Evolutionary conservation across 495 filamentous ascomycete species (phyloP), one percentile per base, ranked within the genome.

Genomic region (Bacidia rubella): DNA sequence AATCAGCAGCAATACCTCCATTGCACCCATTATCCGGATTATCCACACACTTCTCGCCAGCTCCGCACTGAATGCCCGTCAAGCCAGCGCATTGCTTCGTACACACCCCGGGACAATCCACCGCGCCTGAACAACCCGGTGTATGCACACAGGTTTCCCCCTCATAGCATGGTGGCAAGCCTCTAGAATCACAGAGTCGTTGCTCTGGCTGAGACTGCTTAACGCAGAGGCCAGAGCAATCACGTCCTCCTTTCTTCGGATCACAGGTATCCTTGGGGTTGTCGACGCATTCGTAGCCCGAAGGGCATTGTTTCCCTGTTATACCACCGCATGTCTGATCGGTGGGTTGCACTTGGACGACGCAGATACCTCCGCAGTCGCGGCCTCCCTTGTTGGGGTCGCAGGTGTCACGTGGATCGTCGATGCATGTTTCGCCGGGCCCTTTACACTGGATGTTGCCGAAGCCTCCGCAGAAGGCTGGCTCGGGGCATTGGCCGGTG

Each of bases 321-420:
- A 39, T 10, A 39, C 32, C 32, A 39, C 32, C 32, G n/a, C 32
- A 39, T 9, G 10, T 39, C 32, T 39, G 32, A 39, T 39, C 32
- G n/a, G 32, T 39, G n/a, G 32, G 32, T 39, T 39, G 10, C n/a
- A n/a, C 10, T n/a, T 39, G 9, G 10, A 46, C 43, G n/a, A 46
- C 43, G 21, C 43, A 46, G 15, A 46, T 46, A n/a, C 43, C 43
- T 9, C 43, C 43, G 20, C 43, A 46, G 43, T 46, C 43, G 19
- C 10, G 10, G 19, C 21, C 43, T n/a, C 43, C 43, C 15, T n/a
- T n/a, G 20, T 46, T 46, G 32, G 32, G n/a, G 19, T 23, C 19
- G 21, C 43, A 46, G 19, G 9, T 19, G 21, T 46, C 43, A 9
- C 43, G 43, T 10, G 43, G 43, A 19, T 46, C 43, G 43, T 46